A percentile compares a stretch with the other conserved stretches of the same genome.
These are phyloP conservation scores for Cryptosporidium andersoni DNA, from an alignment of 169 alveolate species.

Conservation along the genomic window DNA sequence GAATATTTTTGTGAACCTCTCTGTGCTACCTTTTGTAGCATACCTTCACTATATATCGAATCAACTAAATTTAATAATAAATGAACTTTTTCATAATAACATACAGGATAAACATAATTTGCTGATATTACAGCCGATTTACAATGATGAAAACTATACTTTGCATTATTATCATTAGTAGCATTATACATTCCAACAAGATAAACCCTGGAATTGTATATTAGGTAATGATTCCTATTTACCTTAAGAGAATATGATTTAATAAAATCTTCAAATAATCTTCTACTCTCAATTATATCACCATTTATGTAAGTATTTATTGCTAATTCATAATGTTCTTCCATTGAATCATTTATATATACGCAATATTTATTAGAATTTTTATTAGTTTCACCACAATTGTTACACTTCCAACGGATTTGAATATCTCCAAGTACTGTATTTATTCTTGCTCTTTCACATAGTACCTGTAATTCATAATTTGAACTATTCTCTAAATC, in stretches of 20 bases:
- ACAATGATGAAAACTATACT: conserved; percentile 75
- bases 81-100: conserved; percentile 84
- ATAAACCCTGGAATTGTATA: conserved; percentile 82
- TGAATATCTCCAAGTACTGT: conserved; percentile 53
- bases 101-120: conserved; percentile 83
- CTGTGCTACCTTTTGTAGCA: conserved; percentile 66
- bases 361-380: conserved; percentile 69
- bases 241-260: conserved; percentile 78
- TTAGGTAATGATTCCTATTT: conserved; percentile 85
- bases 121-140: conserved; percentile 83
- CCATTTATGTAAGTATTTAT: conserved; percentile 77
- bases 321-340: conserved; percentile 73
- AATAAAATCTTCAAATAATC: conserved; percentile 75
- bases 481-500: not conserved
- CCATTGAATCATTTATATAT: conserved; percentile 75
- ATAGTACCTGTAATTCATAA: conserved; percentile 21
- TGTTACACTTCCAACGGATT: conserved; percentile 78
- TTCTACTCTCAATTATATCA: conserved; percentile 76
- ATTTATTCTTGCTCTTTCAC: conserved; percentile 63
- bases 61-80: conserved; percentile 82
- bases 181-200: conserved; percentile 84
- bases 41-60: conserved; percentile 74
- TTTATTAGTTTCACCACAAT: conserved; percentile 78
- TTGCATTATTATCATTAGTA: conserved; percentile 78
- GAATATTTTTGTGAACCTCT: conserved; percentile 55